These are phyloP conservation scores for Penicillium ucsense DNA, from an alignment of 495 filamentous ascomycete species.

Conservation along the genomic window DNA sequence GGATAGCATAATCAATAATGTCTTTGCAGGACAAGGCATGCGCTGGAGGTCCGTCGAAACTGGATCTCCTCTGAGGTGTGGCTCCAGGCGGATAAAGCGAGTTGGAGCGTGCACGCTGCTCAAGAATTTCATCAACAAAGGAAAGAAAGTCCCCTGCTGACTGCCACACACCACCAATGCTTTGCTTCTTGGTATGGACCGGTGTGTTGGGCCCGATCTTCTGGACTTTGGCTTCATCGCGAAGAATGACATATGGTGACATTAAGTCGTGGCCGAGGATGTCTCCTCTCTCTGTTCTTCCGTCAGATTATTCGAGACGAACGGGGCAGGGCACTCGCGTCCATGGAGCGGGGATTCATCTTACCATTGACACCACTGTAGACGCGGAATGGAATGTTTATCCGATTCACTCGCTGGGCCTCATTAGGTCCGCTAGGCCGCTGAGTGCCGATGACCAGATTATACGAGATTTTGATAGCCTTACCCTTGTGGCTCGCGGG, in stretches of 20 bases:
- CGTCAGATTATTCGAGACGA: constrained; percentile 12
- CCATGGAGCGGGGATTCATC: neutral
- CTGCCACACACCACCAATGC: constrained; percentile 29
- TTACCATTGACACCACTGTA: constrained; percentile 76
- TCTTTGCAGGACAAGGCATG: constrained; percentile 58
- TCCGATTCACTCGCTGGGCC: constrained; percentile 74
- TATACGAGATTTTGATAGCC: constrained; percentile 89
- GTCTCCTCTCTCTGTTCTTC: constrained; percentile 46
- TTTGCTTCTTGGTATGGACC: constrained; percentile 24
- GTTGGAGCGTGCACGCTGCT: constrained; percentile 43
- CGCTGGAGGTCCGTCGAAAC: constrained; percentile 28
- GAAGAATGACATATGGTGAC: constrained; percentile 83
- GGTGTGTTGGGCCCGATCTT: constrained; percentile 18
- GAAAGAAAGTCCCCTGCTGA: constrained; percentile 55
- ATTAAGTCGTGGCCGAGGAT: constrained; percentile 82
- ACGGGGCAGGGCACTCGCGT: neutral
- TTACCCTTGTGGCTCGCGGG: constrained; percentile 87
- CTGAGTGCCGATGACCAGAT: constrained; percentile 85
- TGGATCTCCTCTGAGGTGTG: constrained; percentile 46
- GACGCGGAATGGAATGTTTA: constrained; percentile 91
- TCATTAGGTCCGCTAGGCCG: constrained; percentile 65
- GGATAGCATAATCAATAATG: constrained; percentile 82
- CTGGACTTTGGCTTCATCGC: constrained; percentile 60
- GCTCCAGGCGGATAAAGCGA: constrained; percentile 55
- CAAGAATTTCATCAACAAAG: constrained; percentile 75